A percentile compares a stretch with the other conserved stretches of the same genome.
phyloP scores from a whole-genome alignment of 169 alveolate species.

The Neospora caninum region DNA sequence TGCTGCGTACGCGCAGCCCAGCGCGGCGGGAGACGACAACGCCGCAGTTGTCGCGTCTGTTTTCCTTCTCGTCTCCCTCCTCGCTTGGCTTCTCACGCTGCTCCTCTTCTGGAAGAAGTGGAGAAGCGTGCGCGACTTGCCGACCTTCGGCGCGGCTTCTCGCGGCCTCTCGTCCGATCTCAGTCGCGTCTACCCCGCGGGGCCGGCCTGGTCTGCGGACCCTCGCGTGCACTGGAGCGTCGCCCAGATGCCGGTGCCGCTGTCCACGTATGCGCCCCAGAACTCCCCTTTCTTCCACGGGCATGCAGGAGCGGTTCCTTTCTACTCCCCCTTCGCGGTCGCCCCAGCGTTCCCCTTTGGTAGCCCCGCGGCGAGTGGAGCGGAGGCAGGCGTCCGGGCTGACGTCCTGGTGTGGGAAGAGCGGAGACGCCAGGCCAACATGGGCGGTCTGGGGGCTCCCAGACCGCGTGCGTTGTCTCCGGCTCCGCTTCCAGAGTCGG shows the following conservation, averaged over 20 bases:
- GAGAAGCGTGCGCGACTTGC: not conserved
- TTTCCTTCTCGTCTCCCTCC: not conserved
- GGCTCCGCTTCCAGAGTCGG: too few relatives aligned
- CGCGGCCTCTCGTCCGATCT: not conserved
- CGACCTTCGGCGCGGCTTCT: not conserved
- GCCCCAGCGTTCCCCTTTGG: not conserved
- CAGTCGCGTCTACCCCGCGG: not conserved
- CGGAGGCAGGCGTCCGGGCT: not conserved
- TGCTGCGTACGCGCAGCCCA: conserved; percentile 23
- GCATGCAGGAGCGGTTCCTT: too few relatives aligned
- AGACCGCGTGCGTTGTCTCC: not conserved
- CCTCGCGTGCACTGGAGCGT: too few relatives aligned
- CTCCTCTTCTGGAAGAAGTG: not conserved
- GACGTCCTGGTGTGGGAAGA: not conserved
- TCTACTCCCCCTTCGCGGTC: not conserved
- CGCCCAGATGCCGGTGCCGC: not conserved
- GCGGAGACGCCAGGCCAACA: not conserved
- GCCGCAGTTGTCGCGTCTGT: not conserved
- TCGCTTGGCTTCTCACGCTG: not conserved
- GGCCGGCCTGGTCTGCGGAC: not conserved
- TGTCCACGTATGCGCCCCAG: not conserved
- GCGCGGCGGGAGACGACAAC: not conserved
- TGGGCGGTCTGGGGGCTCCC: not conserved
- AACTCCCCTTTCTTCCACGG: not conserved
- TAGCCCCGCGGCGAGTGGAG: not conserved